Evolutionary conservation across 495 filamentous ascomycete genomes (phyloP), one percentile per base, ranked within the genome.

Genomic region (Aspergillus avenaceus): DNA sequence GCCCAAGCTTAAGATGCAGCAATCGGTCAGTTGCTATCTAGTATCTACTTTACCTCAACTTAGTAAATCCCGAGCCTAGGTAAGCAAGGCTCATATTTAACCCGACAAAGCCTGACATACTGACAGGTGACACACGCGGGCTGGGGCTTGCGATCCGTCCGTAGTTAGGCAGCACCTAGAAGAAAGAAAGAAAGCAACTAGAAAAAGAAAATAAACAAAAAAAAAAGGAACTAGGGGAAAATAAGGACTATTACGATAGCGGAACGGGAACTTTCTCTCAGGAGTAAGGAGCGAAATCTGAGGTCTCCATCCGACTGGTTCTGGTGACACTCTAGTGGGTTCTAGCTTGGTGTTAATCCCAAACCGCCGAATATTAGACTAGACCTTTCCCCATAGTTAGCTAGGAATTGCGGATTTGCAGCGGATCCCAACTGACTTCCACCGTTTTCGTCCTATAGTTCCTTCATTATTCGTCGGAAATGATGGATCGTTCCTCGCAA

Each of bases 311-410:
- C 37, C 22, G 51, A 50, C 48, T 27, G 53, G 49, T 62, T 62
- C 59, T 59, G 59, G 55, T 47, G 55, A 52, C 46, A 47, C 52
- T 62, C 59, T 62, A 58, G 59, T 49, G 55, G 53, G 38, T 59
- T 62, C 59, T 62, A 62, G 59, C 55, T 49, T 53, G 16, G 47
- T 45, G 52, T 53, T 55, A 55, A 55, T 50, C 38, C 41, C 51
- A 58, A 54, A 50, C 50, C 46, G 53, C 47, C 52, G 23, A 49
- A 12, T 34, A 28, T 45, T 31, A 47, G 47, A 29, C 37, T 25
- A 50, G 14, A 31, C 27, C 50, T 31, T 40, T 42, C 51, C 46
- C 52, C 55, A 53, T 55, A 52, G 45, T 24, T 28, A 37, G 31
- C 27, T 31, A 32, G 14, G 9, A 47, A 37, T 24, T 45, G 42